Evolutionary conservation across 2,329 filamentous ascomycete genomes (phyloP).

Genomic region (Cladophialophora carrionii): DNA sequence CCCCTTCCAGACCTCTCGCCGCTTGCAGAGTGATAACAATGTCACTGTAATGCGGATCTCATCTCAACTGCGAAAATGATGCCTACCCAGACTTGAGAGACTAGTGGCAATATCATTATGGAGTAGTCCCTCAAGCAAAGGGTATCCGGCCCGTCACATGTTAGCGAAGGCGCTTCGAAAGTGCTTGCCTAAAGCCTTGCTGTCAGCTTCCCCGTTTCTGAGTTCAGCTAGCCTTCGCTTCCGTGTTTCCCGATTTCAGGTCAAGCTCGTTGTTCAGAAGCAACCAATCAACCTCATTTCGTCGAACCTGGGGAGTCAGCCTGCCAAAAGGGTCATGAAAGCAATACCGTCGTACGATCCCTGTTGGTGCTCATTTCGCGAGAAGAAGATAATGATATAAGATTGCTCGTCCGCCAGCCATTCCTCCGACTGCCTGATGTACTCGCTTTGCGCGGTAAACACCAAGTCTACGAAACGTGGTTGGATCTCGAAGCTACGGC

Average conservation of each 20-base stretch:
- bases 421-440: background rate
- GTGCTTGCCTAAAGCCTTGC: background rate
- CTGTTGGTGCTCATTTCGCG: background rate
- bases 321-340: background rate
- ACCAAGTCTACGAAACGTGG: background rate
- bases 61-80: no score
- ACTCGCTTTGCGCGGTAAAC: background rate
- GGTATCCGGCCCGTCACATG: no score
- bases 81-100: no score
- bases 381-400: background rate
- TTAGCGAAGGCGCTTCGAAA: no score
- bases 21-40: no score
- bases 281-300: background rate
- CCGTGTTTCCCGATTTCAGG: background rate
- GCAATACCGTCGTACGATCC: no score
- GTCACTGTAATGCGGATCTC: no score
- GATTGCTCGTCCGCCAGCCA: background rate
- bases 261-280: background rate
- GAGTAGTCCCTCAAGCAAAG: no score
- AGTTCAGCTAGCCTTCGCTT: background rate
- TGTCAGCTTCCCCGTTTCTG: background rate
- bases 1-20: no score
- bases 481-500: slow-evolving; percentile 2
- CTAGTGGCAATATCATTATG: no score
- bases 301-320: background rate